These are phyloP conservation scores for Serendipita vermifera DNA, from an alignment of 768 basidiomycete species.

Conservation along the genomic window DNA sequence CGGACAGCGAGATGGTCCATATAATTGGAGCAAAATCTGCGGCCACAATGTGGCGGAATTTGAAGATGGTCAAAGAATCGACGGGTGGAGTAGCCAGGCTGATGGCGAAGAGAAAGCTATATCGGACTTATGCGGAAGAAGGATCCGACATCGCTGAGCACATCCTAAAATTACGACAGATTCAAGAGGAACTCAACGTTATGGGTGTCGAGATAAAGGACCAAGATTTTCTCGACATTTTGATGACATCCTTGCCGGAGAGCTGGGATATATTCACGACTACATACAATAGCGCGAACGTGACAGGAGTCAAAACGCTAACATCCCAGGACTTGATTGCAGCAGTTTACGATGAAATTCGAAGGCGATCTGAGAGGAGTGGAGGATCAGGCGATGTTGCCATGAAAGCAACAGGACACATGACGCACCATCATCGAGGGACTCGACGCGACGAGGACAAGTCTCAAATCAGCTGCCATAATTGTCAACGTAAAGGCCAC, in stretches of 20 bases:
- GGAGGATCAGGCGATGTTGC: background rate
- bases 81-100: conserved; percentile 23
- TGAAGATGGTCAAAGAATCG: conserved; percentile 23
- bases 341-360: conserved; percentile 13
- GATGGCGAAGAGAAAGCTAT: conserved; percentile 20
- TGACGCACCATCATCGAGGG: too few relatives aligned
- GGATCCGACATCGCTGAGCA: conserved; percentile 24
- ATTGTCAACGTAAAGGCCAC: conserved; percentile 26
- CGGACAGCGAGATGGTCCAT: conserved; percentile 22
- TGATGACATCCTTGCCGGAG: conserved; percentile 25
- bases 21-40: conserved; percentile 20
- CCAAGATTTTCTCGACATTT: conserved; percentile 22
- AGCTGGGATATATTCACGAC: conserved; percentile 26
- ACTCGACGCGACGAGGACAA: background rate
- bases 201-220: conserved; percentile 20
- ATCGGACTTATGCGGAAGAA: conserved; percentile 21
- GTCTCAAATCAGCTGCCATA: conserved; percentile 22
- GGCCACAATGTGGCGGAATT: conserved; percentile 21
- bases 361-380: background rate
- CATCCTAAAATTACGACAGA: conserved; percentile 20
- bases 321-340: conserved; percentile 15
- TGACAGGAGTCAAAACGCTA: conserved; percentile 14
- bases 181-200: conserved; percentile 18
- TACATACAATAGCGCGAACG: conserved; percentile 13
- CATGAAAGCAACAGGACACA: too few relatives aligned